These are phyloP conservation scores for Tetramitus jugosus DNA, from an alignment of 208 protist species.

Conservation along the genomic window DNA sequence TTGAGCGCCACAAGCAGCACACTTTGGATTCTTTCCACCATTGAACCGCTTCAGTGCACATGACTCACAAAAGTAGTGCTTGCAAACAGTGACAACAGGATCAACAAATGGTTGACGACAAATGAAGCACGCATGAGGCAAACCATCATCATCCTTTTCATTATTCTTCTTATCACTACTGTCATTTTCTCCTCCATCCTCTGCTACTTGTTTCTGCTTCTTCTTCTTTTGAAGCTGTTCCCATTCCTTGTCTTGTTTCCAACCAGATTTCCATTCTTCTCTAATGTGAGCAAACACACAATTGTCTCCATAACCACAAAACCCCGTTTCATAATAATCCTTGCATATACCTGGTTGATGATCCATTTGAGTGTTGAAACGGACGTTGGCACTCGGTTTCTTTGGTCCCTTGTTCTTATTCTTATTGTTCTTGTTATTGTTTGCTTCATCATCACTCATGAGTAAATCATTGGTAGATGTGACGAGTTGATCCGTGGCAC, in stretches of 20 bases:
- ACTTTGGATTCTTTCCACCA: conserved; percentile 31
- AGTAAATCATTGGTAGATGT: too few species aligned
- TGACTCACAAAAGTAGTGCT: conserved; percentile 49
- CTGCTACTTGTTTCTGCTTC: too few species aligned
- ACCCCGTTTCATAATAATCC: conserved; percentile 52
- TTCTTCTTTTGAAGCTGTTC: conserved; percentile 33
- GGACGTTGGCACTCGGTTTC: conserved; percentile 25
- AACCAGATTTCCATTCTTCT: conserved; percentile 50
- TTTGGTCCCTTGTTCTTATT: conserved; percentile 24
- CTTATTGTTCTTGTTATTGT: too few species aligned
- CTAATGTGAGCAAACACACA: conserved; percentile 59
- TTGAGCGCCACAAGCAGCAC: conserved; percentile 37
- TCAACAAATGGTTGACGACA: conserved; percentile 46
- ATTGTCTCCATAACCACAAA: conserved; percentile 42
- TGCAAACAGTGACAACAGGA: conserved; percentile 46
- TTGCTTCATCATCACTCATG: too few species aligned
- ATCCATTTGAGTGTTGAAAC: conserved; percentile 37
- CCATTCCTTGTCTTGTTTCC: conserved; percentile 47
- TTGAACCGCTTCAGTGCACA: conserved; percentile 42
- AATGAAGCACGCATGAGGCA: conserved; percentile 47
- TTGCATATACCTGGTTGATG: conserved; percentile 58
- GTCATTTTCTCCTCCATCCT: neutral
- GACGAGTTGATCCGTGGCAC: too few species aligned
- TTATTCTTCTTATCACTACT: neutral
- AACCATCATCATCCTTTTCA: conserved; percentile 30